phyloP scores from a whole-genome alignment of 768 basidiomycete genomes.

The Russula sp. region DNA sequence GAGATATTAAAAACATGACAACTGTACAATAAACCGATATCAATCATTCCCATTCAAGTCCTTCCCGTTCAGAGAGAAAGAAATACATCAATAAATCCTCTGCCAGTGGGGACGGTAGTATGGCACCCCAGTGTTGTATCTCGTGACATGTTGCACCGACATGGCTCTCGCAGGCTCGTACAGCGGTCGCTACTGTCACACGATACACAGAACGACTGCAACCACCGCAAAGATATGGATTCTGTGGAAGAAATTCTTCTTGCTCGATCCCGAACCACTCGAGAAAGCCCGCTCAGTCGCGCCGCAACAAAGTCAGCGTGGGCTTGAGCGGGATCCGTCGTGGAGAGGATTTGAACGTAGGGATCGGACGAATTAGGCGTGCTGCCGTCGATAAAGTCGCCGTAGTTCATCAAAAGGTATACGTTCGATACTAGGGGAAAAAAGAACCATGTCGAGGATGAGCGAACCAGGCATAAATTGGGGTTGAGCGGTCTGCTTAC shows the following conservation, averaged over 20 bases:
- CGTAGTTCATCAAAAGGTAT: conserved; percentile 62
- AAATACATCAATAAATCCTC: not conserved
- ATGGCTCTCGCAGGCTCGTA: conserved; percentile 2
- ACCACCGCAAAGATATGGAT: conserved; percentile 6
- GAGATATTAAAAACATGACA: too few relatives aligned
- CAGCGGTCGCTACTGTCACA: conserved; percentile 8
- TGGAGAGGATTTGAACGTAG: conserved; percentile 60
- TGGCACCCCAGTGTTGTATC: conserved; percentile 1
- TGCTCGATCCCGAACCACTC: not conserved
- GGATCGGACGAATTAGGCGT: conserved; percentile 43
- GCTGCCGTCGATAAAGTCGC: conserved; percentile 51
- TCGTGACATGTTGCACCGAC: conserved; percentile 16
- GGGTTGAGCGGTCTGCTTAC: conserved; percentile 40
- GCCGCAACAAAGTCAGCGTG: conserved; percentile 19
- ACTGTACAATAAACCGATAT: not conserved
- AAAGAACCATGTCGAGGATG: not conserved
- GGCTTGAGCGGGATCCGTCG: conserved; percentile 39
- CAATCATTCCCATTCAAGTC: not conserved
- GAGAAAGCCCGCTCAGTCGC: conserved; percentile 5
- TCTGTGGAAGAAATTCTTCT: conserved; percentile 1
- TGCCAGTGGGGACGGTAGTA: not conserved
- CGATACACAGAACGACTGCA: not conserved
- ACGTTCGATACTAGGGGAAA: conserved; percentile 55
- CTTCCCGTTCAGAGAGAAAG: not conserved
- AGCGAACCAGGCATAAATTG: not conserved